Percentiles rank a stretch among this genome's conserved stretches.
Evolutionary conservation across 257 asterid species (phyloP).

Genomic region (Penstemon newberryi): DNA sequence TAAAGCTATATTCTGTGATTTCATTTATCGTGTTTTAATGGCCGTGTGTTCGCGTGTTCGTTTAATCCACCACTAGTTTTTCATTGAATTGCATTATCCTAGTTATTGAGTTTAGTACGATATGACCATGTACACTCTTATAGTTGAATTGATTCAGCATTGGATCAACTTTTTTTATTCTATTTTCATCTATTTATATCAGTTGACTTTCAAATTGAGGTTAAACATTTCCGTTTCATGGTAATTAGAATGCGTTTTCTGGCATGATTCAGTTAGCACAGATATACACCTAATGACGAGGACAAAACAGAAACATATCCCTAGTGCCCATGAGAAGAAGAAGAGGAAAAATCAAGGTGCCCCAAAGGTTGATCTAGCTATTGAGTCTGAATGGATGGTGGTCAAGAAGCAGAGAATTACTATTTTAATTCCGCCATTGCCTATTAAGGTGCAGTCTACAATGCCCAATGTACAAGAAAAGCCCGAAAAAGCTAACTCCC

Average conservation of each 20-base stretch:
- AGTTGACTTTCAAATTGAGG: not conserved
- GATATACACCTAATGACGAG: constrained; percentile 55
- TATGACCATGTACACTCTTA: not conserved
- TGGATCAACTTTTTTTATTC: not conserved
- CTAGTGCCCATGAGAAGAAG: constrained; percentile 40
- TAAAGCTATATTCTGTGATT: not conserved
- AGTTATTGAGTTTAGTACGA: not conserved
- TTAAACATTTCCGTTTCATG: not conserved
- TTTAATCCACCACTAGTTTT: constrained; percentile 3
- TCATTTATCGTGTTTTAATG: not conserved
- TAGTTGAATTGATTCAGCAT: not conserved
- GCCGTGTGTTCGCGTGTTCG: not conserved
- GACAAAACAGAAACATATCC: constrained; percentile 44
- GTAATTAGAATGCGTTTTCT: constrained; percentile 6
- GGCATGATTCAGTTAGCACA: constrained; percentile 19
- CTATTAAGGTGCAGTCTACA: constrained; percentile 35
- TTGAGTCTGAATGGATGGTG: constrained; percentile 64
- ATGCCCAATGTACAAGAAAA: constrained; percentile 35
- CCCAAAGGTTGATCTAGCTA: constrained; percentile 29
- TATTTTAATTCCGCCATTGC: constrained; percentile 75
- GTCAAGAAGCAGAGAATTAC: constrained; percentile 84
- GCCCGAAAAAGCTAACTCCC: constrained; percentile 36
- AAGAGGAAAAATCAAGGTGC: constrained; percentile 30
- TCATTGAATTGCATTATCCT: not conserved
- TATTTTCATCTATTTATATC: not conserved